Evolutionary conservation across 441 rosid species (phyloP), one percentile per base, ranked within the genome.

Genomic region (Erodium moschatum): DNA sequence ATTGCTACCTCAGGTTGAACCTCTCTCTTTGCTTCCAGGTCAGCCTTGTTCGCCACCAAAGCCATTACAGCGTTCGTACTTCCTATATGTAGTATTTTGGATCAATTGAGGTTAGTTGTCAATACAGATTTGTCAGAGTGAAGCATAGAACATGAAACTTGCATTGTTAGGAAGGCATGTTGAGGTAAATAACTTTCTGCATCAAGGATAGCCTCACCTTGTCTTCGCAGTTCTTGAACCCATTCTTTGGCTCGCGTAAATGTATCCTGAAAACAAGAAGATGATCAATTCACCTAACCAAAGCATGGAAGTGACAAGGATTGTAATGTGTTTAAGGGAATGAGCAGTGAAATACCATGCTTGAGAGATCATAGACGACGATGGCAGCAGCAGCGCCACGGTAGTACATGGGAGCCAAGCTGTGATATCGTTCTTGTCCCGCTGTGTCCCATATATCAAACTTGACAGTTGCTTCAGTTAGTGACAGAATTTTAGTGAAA

Each of bases 401-500:
- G 58, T 89, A 89, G 73, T 89, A 89, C 90, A 89, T 24, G 27
- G 27, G 27, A 24, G 27, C 27, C 27, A 24, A 24, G 2, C 27
- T 24, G 27, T 24, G 27, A 75, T 89, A 89, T 50, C 96, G 71
- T 71, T 89, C 96, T 78, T 89, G 96, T 33, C 92, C 96, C 10
- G 96, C 92, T 0, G 90, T 87, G 76, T 89, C 96, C 92, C 96
- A 89, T 80, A 89, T 83, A 68, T 89, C 96, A 79, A 89, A 89
- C 75, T 89, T 89, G 54, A 89, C 68, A 54, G 89, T 84, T 3
- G 81, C 86, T 70, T 87, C 92, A 24, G 81, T 85, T 65, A 89
- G 67, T 3, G 90, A 83, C 74, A 89, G 56, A 74, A 89, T 89
- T 78, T 87, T 87, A 69, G 90, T 89, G 80, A 89, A 85, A 81